phyloP scores from a whole-genome alignment of 2,329 filamentous ascomycete species.

The Penicillium digitatum region DNA sequence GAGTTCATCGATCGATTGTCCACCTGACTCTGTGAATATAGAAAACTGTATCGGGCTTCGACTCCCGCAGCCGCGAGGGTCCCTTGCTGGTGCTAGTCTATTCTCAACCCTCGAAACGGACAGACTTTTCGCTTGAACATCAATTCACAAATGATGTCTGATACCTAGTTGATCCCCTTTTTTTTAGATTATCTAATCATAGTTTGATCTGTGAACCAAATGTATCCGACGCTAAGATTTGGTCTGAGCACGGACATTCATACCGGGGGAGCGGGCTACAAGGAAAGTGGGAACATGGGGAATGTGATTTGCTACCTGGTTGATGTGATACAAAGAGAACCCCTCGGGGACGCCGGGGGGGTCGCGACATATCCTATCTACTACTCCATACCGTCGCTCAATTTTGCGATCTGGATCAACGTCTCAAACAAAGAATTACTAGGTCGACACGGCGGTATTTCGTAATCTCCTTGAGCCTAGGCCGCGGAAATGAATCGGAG shows the following conservation, averaged over 20 bases:
- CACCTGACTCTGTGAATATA: conserved; percentile 19
- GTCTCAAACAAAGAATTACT: background rate
- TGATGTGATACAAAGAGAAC: conserved; percentile 12
- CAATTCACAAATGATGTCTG: background rate
- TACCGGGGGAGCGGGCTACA: conserved; percentile 8
- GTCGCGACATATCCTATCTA: background rate
- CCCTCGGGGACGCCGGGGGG: background rate
- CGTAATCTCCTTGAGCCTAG: background rate
- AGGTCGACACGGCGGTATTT: background rate
- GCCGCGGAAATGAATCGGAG: background rate
- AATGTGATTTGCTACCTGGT: conserved; percentile 17
- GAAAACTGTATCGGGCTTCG: conserved; percentile 16
- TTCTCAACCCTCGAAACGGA: background rate
- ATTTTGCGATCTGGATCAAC: conserved; percentile 7
- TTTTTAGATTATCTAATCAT: background rate
- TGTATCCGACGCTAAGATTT: conserved; percentile 6
- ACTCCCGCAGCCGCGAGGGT: conserved; percentile 15
- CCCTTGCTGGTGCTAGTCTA: conserved; percentile 20
- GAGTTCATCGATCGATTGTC: conserved; percentile 12
- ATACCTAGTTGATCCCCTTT: background rate
- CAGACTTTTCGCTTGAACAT: conserved; percentile 1
- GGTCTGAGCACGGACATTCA: conserved; percentile 8
- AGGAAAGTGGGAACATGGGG: conserved; percentile 11
- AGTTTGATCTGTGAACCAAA: background rate
- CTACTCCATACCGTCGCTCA: background rate